Evolutionary conservation across 2,329 filamentous ascomycete genomes (phyloP), one percentile per base, ranked within the genome.

Genomic region (Talaromyces islandicus): DNA sequence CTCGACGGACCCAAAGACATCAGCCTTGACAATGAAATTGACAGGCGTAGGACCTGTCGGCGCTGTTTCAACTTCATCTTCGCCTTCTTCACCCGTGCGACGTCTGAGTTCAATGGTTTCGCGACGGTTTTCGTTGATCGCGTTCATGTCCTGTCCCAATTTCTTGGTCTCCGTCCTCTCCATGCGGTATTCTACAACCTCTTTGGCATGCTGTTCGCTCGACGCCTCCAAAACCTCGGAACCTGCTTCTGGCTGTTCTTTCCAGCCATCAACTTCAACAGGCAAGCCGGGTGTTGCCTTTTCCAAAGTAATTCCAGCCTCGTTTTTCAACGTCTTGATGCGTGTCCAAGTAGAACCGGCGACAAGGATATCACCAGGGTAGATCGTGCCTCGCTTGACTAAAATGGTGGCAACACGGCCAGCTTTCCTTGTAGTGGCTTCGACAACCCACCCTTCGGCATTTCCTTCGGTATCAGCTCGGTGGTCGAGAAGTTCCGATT

Each of bases 261-360:
- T 87, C 94, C 94, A 99, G n/a, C 94, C 94, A 63, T 97, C 86
- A 21, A 99, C 85, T 74, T 97, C 91, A 3, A 96, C 90, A 0
- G 95, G 92, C 29, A 88, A 94, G 38, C 94, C 94, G 0, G 94
- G 95, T 0, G 87, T 85, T 14, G 91, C 92, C 73, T 91, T 87
- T 0, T 79, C 67, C 17, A 97, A 78, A 12, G 87, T 81, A 1
- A 82, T 76, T 21, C 94, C 93, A 4, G 88, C 88, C 78, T 97
- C 93, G 70, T 97, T 96, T 27, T 87, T 86, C 24, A 99, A 80
- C 35, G 85, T 85, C 30, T 92, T 87, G n/a, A 99, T 87, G 65
- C 88, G 88, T 52, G 92, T 88, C 88, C 91, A 97, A 0, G 92
- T 91, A 48, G 85, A 87, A 25, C 94, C 95, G 1, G 94, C 94